These are phyloP conservation scores for Kurtzmaniella quercitrusa DNA, from an alignment of 1,139 yeast species.

Conservation along the genomic window DNA sequence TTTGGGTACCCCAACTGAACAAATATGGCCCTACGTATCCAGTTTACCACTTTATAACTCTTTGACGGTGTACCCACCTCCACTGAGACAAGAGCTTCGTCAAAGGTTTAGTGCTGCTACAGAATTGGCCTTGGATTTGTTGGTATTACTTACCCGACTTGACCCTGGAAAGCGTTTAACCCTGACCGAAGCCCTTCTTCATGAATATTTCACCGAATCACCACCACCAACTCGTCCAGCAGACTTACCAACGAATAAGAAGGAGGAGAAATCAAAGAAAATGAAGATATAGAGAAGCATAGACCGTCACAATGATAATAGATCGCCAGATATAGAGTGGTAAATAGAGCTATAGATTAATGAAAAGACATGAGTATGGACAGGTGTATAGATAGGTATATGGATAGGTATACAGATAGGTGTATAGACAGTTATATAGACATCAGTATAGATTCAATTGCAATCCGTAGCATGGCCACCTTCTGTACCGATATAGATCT, in stretches of 20 bases:
- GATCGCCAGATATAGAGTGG: constrained; percentile 3
- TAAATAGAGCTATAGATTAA: constrained; percentile 5
- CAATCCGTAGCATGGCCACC: no score
- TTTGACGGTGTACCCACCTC: constrained; percentile 73
- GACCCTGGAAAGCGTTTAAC: constrained; percentile 75
- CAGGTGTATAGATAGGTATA: background rate
- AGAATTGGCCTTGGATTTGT: constrained; percentile 73
- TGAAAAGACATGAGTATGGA: background rate
- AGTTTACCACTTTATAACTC: constrained; percentile 72
- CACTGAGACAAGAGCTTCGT: constrained; percentile 76
- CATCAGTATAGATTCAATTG: no score
- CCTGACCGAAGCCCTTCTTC: constrained; percentile 60
- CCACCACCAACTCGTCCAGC: constrained; percentile 78
- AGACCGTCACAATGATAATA: background rate
- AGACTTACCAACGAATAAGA: constrained; percentile 54
- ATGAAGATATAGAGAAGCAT: constrained; percentile 11
- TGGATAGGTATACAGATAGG: no score
- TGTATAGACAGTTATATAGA: no score
- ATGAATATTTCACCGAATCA: constrained; percentile 65
- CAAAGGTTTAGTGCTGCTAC: constrained; percentile 90
- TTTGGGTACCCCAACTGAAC: constrained; percentile 92
- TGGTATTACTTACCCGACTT: constrained; percentile 69
- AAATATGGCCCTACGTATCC: constrained; percentile 87
- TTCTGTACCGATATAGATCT: no score
- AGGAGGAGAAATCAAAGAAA: constrained; percentile 15